Base-by-base conservation (phyloP, 2,329 filamentous ascomycete genomes). In the Cladosporium colombiae region DNA sequence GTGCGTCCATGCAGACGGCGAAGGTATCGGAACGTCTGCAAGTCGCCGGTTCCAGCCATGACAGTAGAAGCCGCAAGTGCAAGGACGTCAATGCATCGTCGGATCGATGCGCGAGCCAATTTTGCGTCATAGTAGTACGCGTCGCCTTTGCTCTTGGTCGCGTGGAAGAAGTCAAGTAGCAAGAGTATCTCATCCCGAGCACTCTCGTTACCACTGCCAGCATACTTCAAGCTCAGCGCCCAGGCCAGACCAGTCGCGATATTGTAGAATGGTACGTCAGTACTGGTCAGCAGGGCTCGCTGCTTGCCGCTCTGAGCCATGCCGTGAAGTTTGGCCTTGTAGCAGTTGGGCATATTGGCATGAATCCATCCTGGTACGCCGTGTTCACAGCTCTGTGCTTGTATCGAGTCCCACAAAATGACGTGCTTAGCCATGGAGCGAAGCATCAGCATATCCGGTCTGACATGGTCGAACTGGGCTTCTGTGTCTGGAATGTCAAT, bases 11-110 rank as follows among this genome's bases (percentile, higher is more conserved):
- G 96, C 46, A 99, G 85, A 18, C 91, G 88, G 18, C 95, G 90
- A 35, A 99, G 84, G 16, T 94, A 89, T 25, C 95, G 89, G 72
- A 98, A 90, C 1, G 97, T 89, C 2, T 86, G 81, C 23, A 99
- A 81, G 74, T 99, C 96, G 46, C 96, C 95, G 0, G 93, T 97
- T 31, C 95, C 95, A 6, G 96, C 93, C 94, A 98, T 98, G 61
- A 98, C 92, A 1, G 91, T 92, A 0, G 95, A 89, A 25, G 88
- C 87, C 6, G 93, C 90, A 6, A 99, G 82, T 0, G 92, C 92
- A 13, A 97, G 80, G 2, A 96, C 83, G 74, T 98, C 93, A 73
- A 97, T 92, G 73, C 95, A 98, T 81, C 96, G 96, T 44, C 92
- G 86, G 1, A 93, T 89, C 8, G 93, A 94, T 62, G 91, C 90